Base-by-base conservation (phyloP, 768 basidiomycete species). In the Suillus lakei region DNA sequence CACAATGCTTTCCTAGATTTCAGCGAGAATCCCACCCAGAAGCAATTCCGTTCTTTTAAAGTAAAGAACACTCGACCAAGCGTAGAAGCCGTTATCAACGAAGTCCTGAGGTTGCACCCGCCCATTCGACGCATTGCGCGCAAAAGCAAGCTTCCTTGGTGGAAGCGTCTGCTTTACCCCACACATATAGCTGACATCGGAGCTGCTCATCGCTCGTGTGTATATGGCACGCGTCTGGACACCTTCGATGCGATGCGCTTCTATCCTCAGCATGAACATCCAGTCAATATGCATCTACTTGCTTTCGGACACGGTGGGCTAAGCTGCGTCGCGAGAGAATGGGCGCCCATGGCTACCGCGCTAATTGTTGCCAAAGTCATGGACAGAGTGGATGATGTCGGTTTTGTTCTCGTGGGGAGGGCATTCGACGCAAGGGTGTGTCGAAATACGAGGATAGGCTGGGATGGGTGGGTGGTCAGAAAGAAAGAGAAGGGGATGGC, bases 271-370 rank as follows among this genome's bases (percentile, higher is more conserved):
- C 64, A 16, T 68, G 72, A 12, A 64, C 54, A 61, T 50, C 44
- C 18, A 54, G 71, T 69, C 64, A 73, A 68, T 66, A 76, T 34
- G 12, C 30, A 36, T 64, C 70, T 69, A 38, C 74, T 77, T 15
- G 77, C 85, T 0, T 90, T 90, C 68, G 88, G 88, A 2, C 68
- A 72, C 59, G 85, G 2, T 5, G 60, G 41, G 6, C 13, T 76
- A 75, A 75, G 13, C 68, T 88, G 60, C 58, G 77, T 83, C 9
- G 88, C 84, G 0, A 69, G 70, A 21, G 74, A 71, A 4, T 87
- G 86, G 81, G 87, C 85, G 7, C 82, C 85, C 1, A 79, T 83
- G 59, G 84, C 85, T 1, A 84, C 82, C 3, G 87, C 78, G 0
- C 66, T 87, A 2, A 77, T 89, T 34, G 79, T 79, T 4, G 83